These are phyloP conservation scores for Pulveroboletus sp. DNA, from an alignment of 768 basidiomycete genomes.

Conservation along the genomic window DNA sequence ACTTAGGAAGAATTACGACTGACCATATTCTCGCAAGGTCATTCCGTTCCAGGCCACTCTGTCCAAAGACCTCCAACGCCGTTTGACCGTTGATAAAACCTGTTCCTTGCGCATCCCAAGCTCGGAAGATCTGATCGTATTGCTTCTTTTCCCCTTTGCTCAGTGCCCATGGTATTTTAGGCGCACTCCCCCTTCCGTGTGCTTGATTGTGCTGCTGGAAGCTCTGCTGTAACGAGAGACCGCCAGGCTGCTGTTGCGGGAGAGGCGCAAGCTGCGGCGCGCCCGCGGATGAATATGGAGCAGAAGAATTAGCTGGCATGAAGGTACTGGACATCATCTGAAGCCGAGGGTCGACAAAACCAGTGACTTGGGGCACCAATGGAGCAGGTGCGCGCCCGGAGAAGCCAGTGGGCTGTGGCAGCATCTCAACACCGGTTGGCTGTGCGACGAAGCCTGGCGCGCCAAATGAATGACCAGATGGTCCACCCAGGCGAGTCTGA, in stretches of 20 bases:
- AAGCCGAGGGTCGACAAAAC: slow-evolving; percentile 78
- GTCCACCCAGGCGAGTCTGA: slow-evolving; percentile 43
- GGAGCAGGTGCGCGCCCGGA: slow-evolving; percentile 40
- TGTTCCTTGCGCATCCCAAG: slow-evolving; percentile 82
- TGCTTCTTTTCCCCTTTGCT: slow-evolving; percentile 91
- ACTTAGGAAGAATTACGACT: slow-evolving; percentile 24
- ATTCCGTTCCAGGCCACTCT: slow-evolving; percentile 84
- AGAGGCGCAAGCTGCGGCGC: slow-evolving; percentile 59
- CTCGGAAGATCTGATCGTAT: slow-evolving; percentile 93
- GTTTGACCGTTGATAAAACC: slow-evolving; percentile 86
- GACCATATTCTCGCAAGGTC: slow-evolving; percentile 94
- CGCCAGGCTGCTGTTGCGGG: slow-evolving; percentile 52
- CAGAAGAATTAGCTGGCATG: slow-evolving; percentile 72
- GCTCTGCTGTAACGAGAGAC: slow-evolving; percentile 70
- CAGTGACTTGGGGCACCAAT: slow-evolving; percentile 73
- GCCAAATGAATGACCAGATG: slow-evolving; percentile 15
- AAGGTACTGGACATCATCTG: slow-evolving; percentile 90
- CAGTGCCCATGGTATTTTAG: slow-evolving; percentile 82
- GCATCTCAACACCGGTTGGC: slow-evolving; percentile 25
- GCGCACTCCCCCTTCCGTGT: slow-evolving; percentile 59
- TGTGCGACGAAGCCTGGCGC: slow-evolving; percentile 14
- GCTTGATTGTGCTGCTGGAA: slow-evolving; percentile 86
- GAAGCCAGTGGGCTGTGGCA: slow-evolving; percentile 44
- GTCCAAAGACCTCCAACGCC: slow-evolving; percentile 91
- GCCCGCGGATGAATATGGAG: slow-evolving; percentile 58